These are phyloP conservation scores for Naganishia onofrii DNA, from an alignment of 768 basidiomycete genomes.

Conservation along the genomic window DNA sequence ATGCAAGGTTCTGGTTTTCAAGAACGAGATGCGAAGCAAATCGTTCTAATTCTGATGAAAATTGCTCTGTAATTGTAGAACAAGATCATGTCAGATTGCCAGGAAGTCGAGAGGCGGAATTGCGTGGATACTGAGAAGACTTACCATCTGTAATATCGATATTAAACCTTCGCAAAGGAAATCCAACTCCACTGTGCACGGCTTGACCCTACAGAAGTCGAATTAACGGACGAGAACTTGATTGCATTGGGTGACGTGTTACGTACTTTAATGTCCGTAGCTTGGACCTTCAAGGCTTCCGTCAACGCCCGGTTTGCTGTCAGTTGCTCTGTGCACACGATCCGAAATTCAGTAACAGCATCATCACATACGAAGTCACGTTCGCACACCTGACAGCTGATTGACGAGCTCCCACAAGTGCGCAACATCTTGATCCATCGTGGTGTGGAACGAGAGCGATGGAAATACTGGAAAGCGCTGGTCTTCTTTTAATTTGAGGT, in stretches of 20 bases:
- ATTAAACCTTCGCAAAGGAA: constrained; percentile 77
- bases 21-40: constrained; percentile 83
- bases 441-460: background rate
- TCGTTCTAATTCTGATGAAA: constrained; percentile 88
- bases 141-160: constrained; percentile 67
- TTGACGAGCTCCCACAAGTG: constrained; percentile 31
- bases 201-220: constrained; percentile 64
- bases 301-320: constrained; percentile 76
- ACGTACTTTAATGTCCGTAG: constrained; percentile 70
- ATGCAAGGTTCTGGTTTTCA: constrained; percentile 85
- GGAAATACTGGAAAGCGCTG: background rate
- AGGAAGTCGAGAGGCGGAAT: background rate
- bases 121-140: constrained; percentile 6
- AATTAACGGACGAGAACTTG: constrained; percentile 7
- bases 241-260: constrained; percentile 5
- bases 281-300: constrained; percentile 65
- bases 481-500: background rate
- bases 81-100: background rate
- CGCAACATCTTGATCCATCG: constrained; percentile 31
- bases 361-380: background rate
- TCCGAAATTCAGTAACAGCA: background rate
- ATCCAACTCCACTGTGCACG: constrained; percentile 67
- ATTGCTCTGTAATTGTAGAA: constrained; percentile 63
- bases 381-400: constrained; percentile 29
- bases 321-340: constrained; percentile 54